Evolutionary conservation across 1,284 basidiomycete genomes (phyloP).

Genomic region (Golubevia sp.): DNA sequence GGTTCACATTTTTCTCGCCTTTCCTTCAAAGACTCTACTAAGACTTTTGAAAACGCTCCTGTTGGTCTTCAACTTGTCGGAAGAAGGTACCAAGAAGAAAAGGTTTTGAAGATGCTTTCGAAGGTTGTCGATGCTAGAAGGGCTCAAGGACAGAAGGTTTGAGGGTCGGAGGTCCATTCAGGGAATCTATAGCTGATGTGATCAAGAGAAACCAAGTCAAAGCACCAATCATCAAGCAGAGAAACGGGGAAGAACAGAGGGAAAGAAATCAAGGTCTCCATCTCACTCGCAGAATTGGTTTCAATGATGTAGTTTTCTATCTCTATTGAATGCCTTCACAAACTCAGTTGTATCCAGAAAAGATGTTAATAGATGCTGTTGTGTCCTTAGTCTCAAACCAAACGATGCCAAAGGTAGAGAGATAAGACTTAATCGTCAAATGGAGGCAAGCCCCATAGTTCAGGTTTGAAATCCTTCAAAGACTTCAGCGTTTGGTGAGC

Average conservation of each 20-base stretch:
- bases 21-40: slow-evolving; percentile 67
- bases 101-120: slow-evolving; percentile 67
- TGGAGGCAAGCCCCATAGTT: slow-evolving; percentile 50
- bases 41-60: slow-evolving; percentile 69
- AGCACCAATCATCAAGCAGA: too few relatives aligned
- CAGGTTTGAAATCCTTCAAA: slow-evolving; percentile 47
- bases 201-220: too few relatives aligned
- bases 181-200: too few relatives aligned
- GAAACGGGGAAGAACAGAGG: too few relatives aligned
- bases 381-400: too few relatives aligned
- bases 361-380: too few relatives aligned
- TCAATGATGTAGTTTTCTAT: too few relatives aligned
- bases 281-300: too few relatives aligned
- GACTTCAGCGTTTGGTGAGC: slow-evolving; percentile 50
- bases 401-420: background rate
- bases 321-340: too few relatives aligned
- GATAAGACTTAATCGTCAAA: slow-evolving; percentile 11
- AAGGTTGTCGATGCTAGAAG: background rate
- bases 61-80: slow-evolving; percentile 74
- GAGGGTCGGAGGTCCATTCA: too few relatives aligned
- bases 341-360: too few relatives aligned
- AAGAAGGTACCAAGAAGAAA: slow-evolving; percentile 75
- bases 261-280: too few relatives aligned
- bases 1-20: slow-evolving; percentile 1
- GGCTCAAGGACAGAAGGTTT: background rate